These are phyloP conservation scores for Magnolia kwangsiensis DNA, from an alignment of 164 flowering plant species.

Conservation along the genomic window DNA sequence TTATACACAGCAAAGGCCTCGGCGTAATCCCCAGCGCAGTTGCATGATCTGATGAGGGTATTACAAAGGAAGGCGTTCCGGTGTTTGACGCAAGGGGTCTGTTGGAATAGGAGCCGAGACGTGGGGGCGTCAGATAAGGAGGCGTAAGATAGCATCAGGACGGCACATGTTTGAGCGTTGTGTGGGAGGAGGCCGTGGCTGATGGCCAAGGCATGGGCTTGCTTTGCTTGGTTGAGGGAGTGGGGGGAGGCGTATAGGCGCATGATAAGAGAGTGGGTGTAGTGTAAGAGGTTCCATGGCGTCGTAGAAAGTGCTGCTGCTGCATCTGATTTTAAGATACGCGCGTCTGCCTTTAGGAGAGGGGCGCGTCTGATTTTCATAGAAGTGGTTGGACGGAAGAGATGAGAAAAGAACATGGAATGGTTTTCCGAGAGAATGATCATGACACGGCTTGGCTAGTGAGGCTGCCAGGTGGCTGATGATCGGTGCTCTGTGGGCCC, in stretches of 20 bases:
- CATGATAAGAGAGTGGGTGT: conserved; percentile 4
- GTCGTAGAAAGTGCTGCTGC: not conserved
- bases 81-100: not conserved
- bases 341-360: no score
- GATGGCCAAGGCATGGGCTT: conserved; percentile 13
- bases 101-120: conserved; percentile 13
- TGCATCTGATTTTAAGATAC: not conserved
- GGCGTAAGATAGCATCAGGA: conserved; percentile 15
- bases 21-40: not conserved
- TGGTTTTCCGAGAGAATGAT: no score
- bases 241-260: not conserved
- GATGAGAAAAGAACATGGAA: no score
- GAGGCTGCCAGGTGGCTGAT: no score
- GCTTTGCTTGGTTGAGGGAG: conserved; percentile 10
- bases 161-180: conserved; percentile 6
- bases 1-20: conserved; percentile 11
- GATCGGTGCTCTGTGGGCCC: no score
- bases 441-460: no score
- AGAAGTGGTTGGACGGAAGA: no score
- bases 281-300: not conserved
- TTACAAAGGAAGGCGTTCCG: conserved; percentile 12
- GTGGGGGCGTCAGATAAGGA: conserved; percentile 8
- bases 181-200: conserved; percentile 8
- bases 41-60: conserved; percentile 16
- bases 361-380: no score